Percentiles rank a stretch among this genome's conserved stretches.
These are phyloP conservation scores for Venturiaceae sp. DNA, from an alignment of 2,329 filamentous ascomycete species.

Conservation along the genomic window DNA sequence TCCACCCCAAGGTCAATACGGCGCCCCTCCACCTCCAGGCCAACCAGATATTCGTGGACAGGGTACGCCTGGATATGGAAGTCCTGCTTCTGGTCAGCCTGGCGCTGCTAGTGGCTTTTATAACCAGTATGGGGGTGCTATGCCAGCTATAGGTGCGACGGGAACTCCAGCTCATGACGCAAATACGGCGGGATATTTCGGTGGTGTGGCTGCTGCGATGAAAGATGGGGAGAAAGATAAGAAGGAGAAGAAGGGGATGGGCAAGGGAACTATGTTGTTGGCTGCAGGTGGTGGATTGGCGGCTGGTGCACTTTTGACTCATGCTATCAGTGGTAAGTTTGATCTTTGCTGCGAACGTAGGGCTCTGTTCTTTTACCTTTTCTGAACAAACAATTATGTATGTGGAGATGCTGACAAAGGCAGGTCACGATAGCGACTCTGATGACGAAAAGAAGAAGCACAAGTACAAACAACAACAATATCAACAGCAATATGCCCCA, in stretches of 20 bases:
- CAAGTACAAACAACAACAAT: conserved; percentile 9
- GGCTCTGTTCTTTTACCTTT: neutral
- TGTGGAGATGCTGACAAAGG: conserved; percentile 10
- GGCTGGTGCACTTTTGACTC: conserved; percentile 47
- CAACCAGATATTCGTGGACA: conserved; percentile 16
- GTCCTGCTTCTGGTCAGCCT: neutral
- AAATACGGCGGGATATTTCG: conserved; percentile 8
- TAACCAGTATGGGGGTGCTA: conserved; percentile 1
- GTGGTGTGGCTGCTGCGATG: neutral
- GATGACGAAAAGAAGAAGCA: conserved; percentile 19
- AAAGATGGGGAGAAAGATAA: conserved; percentile 11
- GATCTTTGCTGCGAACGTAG: too few relatives aligned
- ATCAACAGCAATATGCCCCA: conserved; percentile 2
- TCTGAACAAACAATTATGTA: neutral
- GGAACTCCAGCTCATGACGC: conserved; percentile 14
- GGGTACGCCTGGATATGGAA: conserved; percentile 9
- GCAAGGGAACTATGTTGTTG: conserved; percentile 41
- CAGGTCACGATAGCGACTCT: conserved; percentile 20
- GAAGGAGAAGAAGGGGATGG: conserved; percentile 25
- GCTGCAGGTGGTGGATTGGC: conserved; percentile 49
- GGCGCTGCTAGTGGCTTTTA: neutral
- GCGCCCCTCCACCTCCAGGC: conserved; percentile 17
- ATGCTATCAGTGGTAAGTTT: conserved; percentile 45
- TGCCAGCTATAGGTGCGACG: neutral
- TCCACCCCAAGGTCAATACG: conserved; percentile 18